Conservation (phyloP, 352 stramenopile species). For the Peronosclerospora sorghi region DNA sequence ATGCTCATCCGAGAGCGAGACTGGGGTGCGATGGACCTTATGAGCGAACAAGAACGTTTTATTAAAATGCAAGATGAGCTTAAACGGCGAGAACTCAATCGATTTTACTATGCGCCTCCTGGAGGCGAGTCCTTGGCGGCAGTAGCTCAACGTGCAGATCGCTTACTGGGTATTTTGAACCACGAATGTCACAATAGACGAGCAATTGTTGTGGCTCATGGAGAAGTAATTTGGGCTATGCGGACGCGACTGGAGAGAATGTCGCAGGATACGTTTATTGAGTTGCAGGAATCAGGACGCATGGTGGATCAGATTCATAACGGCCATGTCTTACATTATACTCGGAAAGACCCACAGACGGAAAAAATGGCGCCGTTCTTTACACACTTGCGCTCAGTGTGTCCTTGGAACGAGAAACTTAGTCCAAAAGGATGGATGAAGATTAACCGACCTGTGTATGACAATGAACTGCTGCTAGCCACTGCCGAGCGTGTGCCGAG, state of each 20-base stretch:
- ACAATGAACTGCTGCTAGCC: slow-evolving; percentile 80
- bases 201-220: slow-evolving; percentile 79
- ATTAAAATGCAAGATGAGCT: slow-evolving; percentile 85
- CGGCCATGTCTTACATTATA: slow-evolving; percentile 84
- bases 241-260: slow-evolving; percentile 80
- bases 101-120: slow-evolving; percentile 80
- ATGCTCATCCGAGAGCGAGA: slow-evolving; percentile 84
- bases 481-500: slow-evolving; percentile 72
- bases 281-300: slow-evolving; percentile 71
- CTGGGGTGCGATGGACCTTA: slow-evolving; percentile 85
- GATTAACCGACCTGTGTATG: slow-evolving; percentile 81
- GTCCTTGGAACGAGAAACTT: slow-evolving; percentile 84
- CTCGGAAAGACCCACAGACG: slow-evolving; percentile 55
- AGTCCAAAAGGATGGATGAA: slow-evolving; percentile 84
- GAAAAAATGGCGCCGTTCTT: slow-evolving; percentile 77
- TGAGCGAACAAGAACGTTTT: slow-evolving; percentile 80
- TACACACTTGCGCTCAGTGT: slow-evolving; percentile 82
- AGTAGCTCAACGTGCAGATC: slow-evolving; percentile 74
- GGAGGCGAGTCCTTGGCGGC: slow-evolving; percentile 75
- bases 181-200: slow-evolving; percentile 69
- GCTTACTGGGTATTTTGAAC: slow-evolving; percentile 65
- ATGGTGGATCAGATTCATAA: slow-evolving; percentile 88
- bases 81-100: slow-evolving; percentile 64
- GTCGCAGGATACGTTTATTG: slow-evolving; percentile 80
- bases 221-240: slow-evolving; percentile 86